phyloP scores from a whole-genome alignment of 1,284 basidiomycete genomes.

The Malassezia brasiliensis region DNA sequence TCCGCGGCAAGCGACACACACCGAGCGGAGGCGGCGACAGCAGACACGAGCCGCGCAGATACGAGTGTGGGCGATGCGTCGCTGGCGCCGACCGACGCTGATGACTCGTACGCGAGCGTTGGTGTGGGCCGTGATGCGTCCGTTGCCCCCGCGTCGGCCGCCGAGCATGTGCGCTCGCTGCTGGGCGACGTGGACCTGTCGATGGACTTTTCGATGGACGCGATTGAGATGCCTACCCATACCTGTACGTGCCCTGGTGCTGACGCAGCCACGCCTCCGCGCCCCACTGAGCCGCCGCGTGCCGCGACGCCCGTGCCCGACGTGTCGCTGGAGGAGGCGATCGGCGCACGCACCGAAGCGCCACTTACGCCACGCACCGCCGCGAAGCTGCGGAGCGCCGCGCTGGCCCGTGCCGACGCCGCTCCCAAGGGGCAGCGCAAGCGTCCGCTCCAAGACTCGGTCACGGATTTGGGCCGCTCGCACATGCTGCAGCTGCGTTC shows the following conservation, averaged over 20 bases:
- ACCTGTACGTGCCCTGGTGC: neutral
- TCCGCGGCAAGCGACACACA: neutral
- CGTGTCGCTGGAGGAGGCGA: constrained; percentile 13
- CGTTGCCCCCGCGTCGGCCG: neutral
- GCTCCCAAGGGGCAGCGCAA: constrained; percentile 8
- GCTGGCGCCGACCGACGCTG: constrained; percentile 42
- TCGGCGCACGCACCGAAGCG: neutral
- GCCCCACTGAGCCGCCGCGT: neutral
- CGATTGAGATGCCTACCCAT: neutral
- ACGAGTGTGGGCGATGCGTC: neutral
- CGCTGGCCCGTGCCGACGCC: constrained; percentile 1
- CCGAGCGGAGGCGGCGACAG: neutral
- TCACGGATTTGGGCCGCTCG: constrained; percentile 11
- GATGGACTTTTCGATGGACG: constrained; percentile 13
- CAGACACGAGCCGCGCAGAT: constrained; percentile 1
- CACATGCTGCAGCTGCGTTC: constrained; percentile 5
- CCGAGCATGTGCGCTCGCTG: constrained; percentile 17
- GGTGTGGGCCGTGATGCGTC: constrained; percentile 43
- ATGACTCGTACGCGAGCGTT: constrained; percentile 33
- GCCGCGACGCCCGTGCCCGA: constrained; percentile 4
- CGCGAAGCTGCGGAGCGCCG: constrained; percentile 13
- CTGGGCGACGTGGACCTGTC: constrained; percentile 22
- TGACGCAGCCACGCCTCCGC: constrained; percentile 5
- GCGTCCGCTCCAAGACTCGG: constrained; percentile 13
- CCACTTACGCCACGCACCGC: constrained; percentile 13